Percentiles rank a stretch among this genome's conserved stretches.
Evolutionary conservation across 75 land plant genomes (phyloP).

Genomic region (Sequoiadendron giganteum): DNA sequence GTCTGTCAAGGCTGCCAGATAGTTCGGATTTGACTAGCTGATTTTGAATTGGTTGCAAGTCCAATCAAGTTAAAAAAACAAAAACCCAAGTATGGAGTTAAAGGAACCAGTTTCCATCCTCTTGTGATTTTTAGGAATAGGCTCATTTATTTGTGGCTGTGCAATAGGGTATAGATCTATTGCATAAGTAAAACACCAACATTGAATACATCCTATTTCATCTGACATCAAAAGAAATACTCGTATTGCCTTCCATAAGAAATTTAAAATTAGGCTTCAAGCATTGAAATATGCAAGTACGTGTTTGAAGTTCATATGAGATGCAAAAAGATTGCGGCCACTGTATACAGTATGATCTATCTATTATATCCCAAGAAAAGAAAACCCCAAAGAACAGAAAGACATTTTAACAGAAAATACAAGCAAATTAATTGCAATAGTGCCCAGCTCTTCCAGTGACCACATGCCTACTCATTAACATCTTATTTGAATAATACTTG

Average conservation of each 20-base stretch:
- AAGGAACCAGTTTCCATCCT: too few relatives aligned
- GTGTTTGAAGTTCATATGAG: neutral
- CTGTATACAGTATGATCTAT: neutral
- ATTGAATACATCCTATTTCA: neutral
- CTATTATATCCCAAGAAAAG: neutral
- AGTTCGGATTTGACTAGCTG: neutral
- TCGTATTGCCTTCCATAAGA: neutral
- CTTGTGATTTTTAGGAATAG: too few relatives aligned
- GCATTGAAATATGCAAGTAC: neutral
- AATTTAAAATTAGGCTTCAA: neutral
- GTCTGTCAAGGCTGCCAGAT: too few relatives aligned
- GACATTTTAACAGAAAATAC: neutral
- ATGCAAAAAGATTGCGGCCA: neutral
- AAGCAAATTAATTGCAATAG: constrained; percentile 5
- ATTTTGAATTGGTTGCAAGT: too few relatives aligned
- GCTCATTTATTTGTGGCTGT: too few relatives aligned
- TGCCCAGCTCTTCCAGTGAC: neutral
- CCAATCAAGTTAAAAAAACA: too few relatives aligned
- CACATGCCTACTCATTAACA: neutral
- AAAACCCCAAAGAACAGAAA: neutral
- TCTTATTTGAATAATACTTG: neutral
- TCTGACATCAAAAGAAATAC: neutral
- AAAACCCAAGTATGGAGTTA: too few relatives aligned
- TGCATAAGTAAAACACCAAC: neutral
- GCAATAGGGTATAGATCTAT: neutral